Evolutionary conservation across 805 yeast genomes (phyloP).

Genomic region (Candida railenensis): DNA sequence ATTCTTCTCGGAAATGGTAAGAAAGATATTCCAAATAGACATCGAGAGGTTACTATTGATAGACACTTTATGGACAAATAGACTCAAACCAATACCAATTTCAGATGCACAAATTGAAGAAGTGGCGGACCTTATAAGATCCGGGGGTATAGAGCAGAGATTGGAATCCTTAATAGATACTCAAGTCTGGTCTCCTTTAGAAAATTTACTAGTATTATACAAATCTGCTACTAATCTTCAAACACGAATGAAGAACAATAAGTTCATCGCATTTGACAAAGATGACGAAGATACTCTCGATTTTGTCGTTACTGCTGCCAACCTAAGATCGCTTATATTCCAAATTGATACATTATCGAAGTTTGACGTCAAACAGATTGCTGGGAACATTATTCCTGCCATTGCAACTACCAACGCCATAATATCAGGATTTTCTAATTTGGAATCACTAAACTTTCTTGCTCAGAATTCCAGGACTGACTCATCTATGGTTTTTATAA

Average conservation of each 20-base stretch:
- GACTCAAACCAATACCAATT: conserved; percentile 65
- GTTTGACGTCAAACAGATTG: conserved; percentile 89
- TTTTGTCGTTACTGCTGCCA: conserved; percentile 85
- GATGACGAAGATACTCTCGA: conserved; percentile 90
- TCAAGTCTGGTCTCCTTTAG: conserved; percentile 57
- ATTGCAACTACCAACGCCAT: conserved; percentile 98
- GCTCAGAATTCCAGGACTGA: conserved; percentile 11
- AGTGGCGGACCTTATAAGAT: conserved; percentile 7
- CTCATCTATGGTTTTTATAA: conserved; percentile 35
- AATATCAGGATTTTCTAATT: conserved; percentile 82
- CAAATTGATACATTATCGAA: conserved; percentile 68
- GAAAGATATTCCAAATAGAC: conserved; percentile 69
- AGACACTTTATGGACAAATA: conserved; percentile 74
- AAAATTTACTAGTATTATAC: conserved; percentile 61
- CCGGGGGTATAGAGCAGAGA: conserved; percentile 10
- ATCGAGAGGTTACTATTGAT: conserved; percentile 69
- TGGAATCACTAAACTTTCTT: conserved; percentile 63
- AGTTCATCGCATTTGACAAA: conserved; percentile 71
- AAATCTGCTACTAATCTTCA: conserved; percentile 51
- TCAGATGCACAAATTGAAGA: conserved; percentile 19
- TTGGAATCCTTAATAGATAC: conserved; percentile 33
- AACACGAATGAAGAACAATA: conserved; percentile 30
- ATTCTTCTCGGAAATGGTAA: conserved; percentile 44
- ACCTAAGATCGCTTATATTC: conserved; percentile 70
- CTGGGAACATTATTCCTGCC: conserved; percentile 98